Evolutionary conservation across 805 yeast species (phyloP).

Genomic region (Metschnikowia koreensis): DNA sequence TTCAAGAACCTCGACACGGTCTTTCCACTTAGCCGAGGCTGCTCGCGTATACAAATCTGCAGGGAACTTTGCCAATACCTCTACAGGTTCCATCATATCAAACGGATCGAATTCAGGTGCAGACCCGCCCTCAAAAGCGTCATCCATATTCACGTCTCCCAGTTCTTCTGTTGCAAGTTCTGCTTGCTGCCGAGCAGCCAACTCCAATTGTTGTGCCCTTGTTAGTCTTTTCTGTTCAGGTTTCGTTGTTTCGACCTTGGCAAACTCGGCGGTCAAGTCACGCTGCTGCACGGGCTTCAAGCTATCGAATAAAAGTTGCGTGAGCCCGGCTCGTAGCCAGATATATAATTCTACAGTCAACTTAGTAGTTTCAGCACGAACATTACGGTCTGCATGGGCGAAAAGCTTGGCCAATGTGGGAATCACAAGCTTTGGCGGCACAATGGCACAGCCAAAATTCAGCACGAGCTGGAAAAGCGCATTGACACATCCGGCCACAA

Average conservation of each 20-base stretch:
- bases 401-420: constrained; percentile 65
- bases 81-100: constrained; percentile 68
- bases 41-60: constrained; percentile 54
- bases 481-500: constrained; percentile 64
- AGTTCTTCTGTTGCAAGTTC: constrained; percentile 12
- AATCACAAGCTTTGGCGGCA: constrained; percentile 57
- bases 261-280: constrained; percentile 72
- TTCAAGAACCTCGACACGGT: constrained; percentile 80
- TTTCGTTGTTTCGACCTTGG: constrained; percentile 37
- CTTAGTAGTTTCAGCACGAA: constrained; percentile 72
- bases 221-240: constrained; percentile 58
- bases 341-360: constrained; percentile 67
- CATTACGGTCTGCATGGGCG: constrained; percentile 82
- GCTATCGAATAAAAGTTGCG: constrained; percentile 57
- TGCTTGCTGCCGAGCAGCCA: constrained; percentile 22
- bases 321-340: constrained; percentile 69
- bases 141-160: constrained; percentile 31
- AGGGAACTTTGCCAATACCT: constrained; percentile 66
- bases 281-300: constrained; percentile 91
- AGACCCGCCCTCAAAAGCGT: constrained; percentile 16
- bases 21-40: constrained; percentile 80
- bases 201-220: constrained; percentile 49
- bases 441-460: constrained; percentile 61
- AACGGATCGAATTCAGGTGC: constrained; percentile 53
- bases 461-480: constrained; percentile 56